Percentiles rank a stretch among this genome's conserved stretches.
Conservation (phyloP, 1,284 basidiomycete species). For the Apiotrichum gamsii region DNA sequence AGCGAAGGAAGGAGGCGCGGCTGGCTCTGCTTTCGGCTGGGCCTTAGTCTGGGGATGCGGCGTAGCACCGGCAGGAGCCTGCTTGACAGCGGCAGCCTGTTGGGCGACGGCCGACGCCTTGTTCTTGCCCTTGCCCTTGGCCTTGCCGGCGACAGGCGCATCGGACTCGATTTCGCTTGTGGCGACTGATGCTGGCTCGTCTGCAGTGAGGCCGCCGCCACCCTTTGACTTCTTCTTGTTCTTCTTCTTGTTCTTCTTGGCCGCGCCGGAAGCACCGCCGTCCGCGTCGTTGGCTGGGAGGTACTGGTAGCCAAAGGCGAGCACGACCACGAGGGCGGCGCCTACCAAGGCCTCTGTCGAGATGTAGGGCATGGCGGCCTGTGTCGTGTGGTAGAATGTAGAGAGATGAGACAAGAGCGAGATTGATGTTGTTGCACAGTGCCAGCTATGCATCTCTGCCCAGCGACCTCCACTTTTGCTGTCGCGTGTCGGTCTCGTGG, state of each 20-base stretch:
- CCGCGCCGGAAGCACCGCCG: constrained; percentile 2
- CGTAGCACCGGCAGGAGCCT: neutral
- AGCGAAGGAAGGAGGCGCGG: constrained; percentile 7
- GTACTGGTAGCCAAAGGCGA: constrained; percentile 37
- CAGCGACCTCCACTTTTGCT: too few relatives aligned
- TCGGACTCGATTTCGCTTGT: constrained; percentile 7
- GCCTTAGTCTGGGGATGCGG: neutral
- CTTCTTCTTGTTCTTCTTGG: constrained; percentile 31
- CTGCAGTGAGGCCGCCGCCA: neutral
- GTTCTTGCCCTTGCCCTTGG: constrained; percentile 6
- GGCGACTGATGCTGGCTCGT: neutral
- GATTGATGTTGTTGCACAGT: too few relatives aligned
- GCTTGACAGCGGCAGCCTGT: neutral
- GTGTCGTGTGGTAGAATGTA: neutral
- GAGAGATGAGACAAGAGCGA: neutral
- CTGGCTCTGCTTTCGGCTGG: neutral
- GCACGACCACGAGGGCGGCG: constrained; percentile 30
- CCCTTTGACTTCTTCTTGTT: constrained; percentile 28
- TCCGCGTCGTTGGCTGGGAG: constrained; percentile 10
- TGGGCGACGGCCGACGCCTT: neutral
- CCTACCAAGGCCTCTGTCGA: constrained; percentile 42
- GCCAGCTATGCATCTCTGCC: too few relatives aligned
- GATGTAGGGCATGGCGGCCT: constrained; percentile 39
- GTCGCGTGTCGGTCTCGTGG: too few relatives aligned
- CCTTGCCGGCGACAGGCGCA: constrained; percentile 2